Percentiles rank a stretch among this genome's conserved stretches.
Conservation (phyloP, 1,284 basidiomycete species). For the Pseudozyma hubeiensis region DNA sequence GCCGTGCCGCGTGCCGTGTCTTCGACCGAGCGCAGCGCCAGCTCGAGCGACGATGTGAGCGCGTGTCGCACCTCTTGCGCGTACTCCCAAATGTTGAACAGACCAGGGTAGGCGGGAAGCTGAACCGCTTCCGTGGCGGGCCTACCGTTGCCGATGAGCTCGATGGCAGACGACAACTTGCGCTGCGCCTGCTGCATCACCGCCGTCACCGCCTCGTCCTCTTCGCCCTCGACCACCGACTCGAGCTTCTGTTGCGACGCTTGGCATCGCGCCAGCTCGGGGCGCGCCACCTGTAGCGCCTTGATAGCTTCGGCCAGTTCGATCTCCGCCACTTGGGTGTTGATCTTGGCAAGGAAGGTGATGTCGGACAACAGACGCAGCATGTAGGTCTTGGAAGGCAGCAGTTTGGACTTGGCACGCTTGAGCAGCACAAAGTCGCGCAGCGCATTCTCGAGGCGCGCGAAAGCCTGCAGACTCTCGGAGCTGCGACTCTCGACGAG, state of each 20-base stretch:
- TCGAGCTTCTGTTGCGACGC: constrained; percentile 80
- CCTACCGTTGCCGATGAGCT: constrained; percentile 81
- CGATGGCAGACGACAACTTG: constrained; percentile 78
- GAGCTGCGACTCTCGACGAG: constrained; percentile 18
- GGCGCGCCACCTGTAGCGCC: constrained; percentile 80
- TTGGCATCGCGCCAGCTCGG: constrained; percentile 75
- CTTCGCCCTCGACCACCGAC: constrained; percentile 80
- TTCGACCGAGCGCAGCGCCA: constrained; percentile 83
- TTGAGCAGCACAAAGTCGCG: constrained; percentile 96
- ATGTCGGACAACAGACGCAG: constrained; percentile 88
- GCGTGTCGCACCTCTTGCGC: constrained; percentile 83
- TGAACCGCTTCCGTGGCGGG: constrained; percentile 67
- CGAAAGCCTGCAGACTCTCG: constrained; percentile 73
- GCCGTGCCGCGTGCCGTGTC: constrained; percentile 83
- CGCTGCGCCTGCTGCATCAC: constrained; percentile 73
- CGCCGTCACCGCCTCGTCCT: constrained; percentile 77
- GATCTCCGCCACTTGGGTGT: constrained; percentile 83
- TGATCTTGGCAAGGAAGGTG: constrained; percentile 85
- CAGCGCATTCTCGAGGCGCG: constrained; percentile 88
- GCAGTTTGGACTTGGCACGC: constrained; percentile 92
- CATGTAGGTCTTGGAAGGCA: constrained; percentile 93
- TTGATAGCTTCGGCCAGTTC: constrained; percentile 82
- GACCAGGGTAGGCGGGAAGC: constrained; percentile 84
- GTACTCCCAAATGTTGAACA: constrained; percentile 89
- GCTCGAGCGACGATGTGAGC: constrained; percentile 84